Percentiles rank a stretch among this genome's conserved stretches.
phyloP scores from a whole-genome alignment of 345 rosid genomes.

The Rhodomyrtus tomentosa region DNA sequence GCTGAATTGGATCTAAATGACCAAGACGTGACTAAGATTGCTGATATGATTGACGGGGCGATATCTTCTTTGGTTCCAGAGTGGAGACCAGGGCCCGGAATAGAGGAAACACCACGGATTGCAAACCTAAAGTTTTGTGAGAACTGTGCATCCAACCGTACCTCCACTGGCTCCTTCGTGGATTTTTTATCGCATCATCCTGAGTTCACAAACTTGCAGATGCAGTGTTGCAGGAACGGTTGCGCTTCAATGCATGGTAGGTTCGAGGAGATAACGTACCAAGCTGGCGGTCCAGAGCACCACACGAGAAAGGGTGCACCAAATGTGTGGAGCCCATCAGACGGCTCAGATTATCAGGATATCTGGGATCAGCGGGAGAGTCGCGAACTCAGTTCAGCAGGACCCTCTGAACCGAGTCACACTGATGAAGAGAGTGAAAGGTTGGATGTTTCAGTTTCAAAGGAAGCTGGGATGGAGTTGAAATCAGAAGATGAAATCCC shows the following conservation, averaged over 20 bases:
- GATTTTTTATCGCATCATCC: constrained; percentile 36
- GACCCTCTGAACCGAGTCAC: constrained; percentile 29
- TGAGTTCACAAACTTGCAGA: constrained; percentile 15
- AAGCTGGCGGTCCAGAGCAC: constrained; percentile 34
- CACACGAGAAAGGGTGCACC: constrained; percentile 16
- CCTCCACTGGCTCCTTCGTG: constrained; percentile 55
- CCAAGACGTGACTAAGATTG: constrained; percentile 69
- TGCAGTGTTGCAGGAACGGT: constrained; percentile 40
- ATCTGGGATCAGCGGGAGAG: constrained; percentile 69
- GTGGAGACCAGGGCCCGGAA: constrained; percentile 67
- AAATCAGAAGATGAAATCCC: constrained; percentile 12
- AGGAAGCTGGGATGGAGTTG: constrained; percentile 4
- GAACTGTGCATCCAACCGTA: constrained; percentile 52
- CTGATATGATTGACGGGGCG: constrained; percentile 86
- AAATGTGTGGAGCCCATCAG: constrained; percentile 1
- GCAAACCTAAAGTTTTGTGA: constrained; percentile 43
- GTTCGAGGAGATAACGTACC: constrained; percentile 68
- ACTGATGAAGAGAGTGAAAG: constrained; percentile 50
- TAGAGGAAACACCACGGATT: constrained; percentile 51
- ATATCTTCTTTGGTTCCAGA: constrained; percentile 66
- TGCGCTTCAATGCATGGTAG: constrained; percentile 78
- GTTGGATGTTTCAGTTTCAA: constrained; percentile 11
- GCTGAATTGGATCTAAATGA: constrained; percentile 80
- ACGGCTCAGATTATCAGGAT: constrained; percentile 27
- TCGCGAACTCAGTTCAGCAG: constrained; percentile 54